Base-by-base conservation (phyloP, 2,329 filamentous ascomycete species). In the Fusarium domesticum region DNA sequence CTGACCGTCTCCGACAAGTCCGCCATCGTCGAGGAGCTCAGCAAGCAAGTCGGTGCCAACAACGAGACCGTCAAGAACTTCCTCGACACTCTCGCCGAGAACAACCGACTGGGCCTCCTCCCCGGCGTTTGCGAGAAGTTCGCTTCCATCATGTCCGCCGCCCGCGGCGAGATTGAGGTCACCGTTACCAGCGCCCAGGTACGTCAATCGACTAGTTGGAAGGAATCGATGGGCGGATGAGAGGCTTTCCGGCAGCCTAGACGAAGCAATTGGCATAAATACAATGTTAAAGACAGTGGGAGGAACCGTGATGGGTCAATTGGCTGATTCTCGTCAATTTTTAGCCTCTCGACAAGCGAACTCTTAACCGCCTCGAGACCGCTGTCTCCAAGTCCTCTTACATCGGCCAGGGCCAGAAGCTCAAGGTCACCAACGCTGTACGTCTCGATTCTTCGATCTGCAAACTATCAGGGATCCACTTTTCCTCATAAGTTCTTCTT, bases 11-110 rank as follows among this genome's bases (percentile, higher is more conserved):
- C 73, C 57, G 92, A 98, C 80, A 97, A 96, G 84, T 74, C 81
- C 61, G 77, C 85, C 71, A 89, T 98, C 65, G 74, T 97, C 51
- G 74, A 80, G 63, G 92, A 97, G 80, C 83, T 98, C 60, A 78
- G 86, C 72, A 96, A 96, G 83, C 80, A 84, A 66, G 76, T 86
- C 55, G 86, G 85, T 60, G 72, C 73, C 58, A 79, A 84, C 69
- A 89, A 87, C 67, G 83, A 88, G 66, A 89, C 91, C 53, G 76
- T 97, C 71, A 90, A 93, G 84, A 95, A 96, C 81, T 91, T 98
- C 78, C 81, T 98, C 61, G 67, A 76, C 45, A 87, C 92, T 45
- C 81, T 98, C 47, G 92, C 93, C 58, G 89, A 93, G 76, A 95
- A 98, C 84, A 98, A 98, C 83, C 83, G 93, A 59, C 78, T 98